These are phyloP conservation scores for Pseudocercospora crystallina DNA, from an alignment of 2,329 filamentous ascomycete species.

Conservation along the genomic window DNA sequence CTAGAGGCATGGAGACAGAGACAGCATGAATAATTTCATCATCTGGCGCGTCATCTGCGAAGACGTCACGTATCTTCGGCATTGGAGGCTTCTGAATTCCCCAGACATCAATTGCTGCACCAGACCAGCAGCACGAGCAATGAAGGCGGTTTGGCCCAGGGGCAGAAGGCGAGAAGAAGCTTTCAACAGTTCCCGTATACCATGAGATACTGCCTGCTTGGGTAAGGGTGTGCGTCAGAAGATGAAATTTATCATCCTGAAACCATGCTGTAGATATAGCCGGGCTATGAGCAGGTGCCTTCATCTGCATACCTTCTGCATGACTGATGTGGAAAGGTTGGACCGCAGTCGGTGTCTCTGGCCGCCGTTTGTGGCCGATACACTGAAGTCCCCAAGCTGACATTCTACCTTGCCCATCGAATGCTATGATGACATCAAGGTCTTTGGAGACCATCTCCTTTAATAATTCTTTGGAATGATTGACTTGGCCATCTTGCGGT, in stretches of 20 bases:
- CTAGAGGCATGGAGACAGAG: constrained; percentile 10
- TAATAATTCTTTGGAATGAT: constrained; percentile 76
- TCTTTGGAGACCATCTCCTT: constrained; percentile 81
- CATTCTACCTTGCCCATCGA: constrained; percentile 83
- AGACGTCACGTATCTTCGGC: no score
- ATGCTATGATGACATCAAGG: constrained; percentile 81
- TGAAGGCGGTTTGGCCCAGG: constrained; percentile 24
- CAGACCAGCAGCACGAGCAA: constrained; percentile 4
- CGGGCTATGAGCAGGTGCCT: constrained; percentile 16
- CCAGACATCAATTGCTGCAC: constrained; percentile 3
- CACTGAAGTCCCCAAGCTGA: constrained; percentile 92
- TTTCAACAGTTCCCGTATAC: constrained; percentile 74
- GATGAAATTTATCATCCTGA: constrained; percentile 31
- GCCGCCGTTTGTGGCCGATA: constrained; percentile 66
- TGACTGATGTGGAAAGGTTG: constrained; percentile 86
- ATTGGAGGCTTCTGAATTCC: background rate
- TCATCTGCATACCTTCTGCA: constrained; percentile 56
- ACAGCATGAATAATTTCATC: constrained; percentile 10
- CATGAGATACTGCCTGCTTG: constrained; percentile 75
- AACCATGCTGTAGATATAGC: constrained; percentile 30
- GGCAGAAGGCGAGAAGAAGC: constrained; percentile 69
- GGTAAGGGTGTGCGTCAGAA: constrained; percentile 77
- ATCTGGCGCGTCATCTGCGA: background rate
- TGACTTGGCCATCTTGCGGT: constrained; percentile 47
- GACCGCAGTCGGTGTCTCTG: constrained; percentile 40